Conservation (phyloP, 179 eudicot species). For the Corrigiola litoralis region DNA sequence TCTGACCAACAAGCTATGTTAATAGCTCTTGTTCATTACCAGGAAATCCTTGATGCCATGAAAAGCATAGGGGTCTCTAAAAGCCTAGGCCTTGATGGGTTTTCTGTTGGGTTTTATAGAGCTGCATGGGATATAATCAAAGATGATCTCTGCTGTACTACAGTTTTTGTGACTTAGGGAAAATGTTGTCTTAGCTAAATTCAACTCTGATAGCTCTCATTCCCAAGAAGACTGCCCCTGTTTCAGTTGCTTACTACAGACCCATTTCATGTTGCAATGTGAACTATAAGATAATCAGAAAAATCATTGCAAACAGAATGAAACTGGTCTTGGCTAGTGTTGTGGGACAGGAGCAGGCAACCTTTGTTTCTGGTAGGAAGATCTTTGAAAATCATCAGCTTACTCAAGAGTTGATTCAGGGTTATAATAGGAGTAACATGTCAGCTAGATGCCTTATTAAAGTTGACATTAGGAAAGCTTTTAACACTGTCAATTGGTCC, state of each 20-base stretch:
- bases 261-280: not conserved
- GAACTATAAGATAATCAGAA: not conserved
- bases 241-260: not conserved
- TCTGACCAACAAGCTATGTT: too few species aligned
- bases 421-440: not conserved
- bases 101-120: too few species aligned
- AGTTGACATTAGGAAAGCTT: not conserved
- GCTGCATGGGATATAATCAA: not conserved
- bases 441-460: not conserved
- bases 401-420: not conserved
- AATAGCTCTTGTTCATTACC: too few species aligned
- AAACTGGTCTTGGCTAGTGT: not conserved
- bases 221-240: not conserved
- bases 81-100: not conserved
- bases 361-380: not conserved
- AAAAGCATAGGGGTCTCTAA: not conserved
- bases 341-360: not conserved
- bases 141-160: not conserved
- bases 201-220: not conserved
- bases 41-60: too few species aligned
- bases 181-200: too few species aligned
- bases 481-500: not conserved
- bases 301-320: not conserved
- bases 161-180: not conserved
- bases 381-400: not conserved